These are phyloP conservation scores for Plenodomus biglobosus DNA, from an alignment of 2,329 filamentous ascomycete genomes.

Conservation along the genomic window DNA sequence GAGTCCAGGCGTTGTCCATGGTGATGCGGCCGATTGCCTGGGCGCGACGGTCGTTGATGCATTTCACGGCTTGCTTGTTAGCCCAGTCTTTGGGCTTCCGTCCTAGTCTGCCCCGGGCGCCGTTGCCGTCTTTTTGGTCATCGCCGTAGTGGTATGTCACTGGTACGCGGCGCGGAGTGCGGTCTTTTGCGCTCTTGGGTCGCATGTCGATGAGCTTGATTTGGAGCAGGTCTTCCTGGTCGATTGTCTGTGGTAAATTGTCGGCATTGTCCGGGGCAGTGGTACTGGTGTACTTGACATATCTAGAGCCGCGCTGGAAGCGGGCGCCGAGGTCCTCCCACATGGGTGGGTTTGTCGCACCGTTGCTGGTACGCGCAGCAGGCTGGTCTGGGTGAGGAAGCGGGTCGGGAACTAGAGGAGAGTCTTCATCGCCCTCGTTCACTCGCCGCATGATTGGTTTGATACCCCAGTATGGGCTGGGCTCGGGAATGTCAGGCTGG, in stretches of 20 bases:
- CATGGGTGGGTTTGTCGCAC: slow-evolving; percentile 19
- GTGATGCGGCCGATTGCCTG: slow-evolving; percentile 27
- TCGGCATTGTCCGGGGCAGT: slow-evolving; percentile 5
- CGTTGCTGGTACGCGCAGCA: slow-evolving; percentile 22
- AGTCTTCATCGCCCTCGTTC: neutral
- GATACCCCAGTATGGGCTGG: slow-evolving; percentile 21
- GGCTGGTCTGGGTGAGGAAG: slow-evolving; percentile 12
- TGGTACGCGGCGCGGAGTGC: slow-evolving; percentile 18
- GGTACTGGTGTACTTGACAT: slow-evolving; percentile 12
- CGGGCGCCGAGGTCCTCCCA: slow-evolving; percentile 33
- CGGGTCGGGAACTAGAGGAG: slow-evolving; percentile 14
- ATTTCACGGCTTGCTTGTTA: slow-evolving; percentile 23
- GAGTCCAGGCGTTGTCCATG: slow-evolving; percentile 18
- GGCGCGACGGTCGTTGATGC: slow-evolving; percentile 29
- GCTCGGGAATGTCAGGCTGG: neutral
- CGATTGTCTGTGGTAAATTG: slow-evolving; percentile 4
- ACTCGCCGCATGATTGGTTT: slow-evolving; percentile 9
- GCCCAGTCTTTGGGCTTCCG: slow-evolving; percentile 26
- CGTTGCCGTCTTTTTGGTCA: slow-evolving; percentile 4
- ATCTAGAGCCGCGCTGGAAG: slow-evolving; percentile 19
- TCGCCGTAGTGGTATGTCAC: slow-evolving; percentile 15
- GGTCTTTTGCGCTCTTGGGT: slow-evolving; percentile 11
- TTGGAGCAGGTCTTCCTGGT: slow-evolving; percentile 24
- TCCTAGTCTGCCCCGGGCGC: neutral
- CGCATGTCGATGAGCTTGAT: slow-evolving; percentile 37